phyloP scores from a whole-genome alignment of 2,329 filamentous ascomycete species.

The Macrophomina tecta region DNA sequence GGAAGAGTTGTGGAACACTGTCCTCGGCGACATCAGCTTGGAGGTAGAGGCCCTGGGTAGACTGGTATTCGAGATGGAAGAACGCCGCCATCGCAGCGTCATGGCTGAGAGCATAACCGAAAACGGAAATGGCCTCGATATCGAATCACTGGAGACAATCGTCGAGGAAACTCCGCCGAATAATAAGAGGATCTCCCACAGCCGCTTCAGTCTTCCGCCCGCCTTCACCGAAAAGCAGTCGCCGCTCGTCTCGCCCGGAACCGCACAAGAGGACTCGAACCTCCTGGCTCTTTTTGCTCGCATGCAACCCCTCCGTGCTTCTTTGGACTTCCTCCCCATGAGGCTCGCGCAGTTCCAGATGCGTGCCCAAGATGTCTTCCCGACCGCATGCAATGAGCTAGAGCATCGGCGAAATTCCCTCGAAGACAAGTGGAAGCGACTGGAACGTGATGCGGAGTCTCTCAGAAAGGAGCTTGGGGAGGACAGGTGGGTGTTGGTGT shows the following conservation, averaged over 20 bases:
- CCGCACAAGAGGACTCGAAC: conserved; percentile 80
- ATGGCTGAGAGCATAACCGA: conserved; percentile 67
- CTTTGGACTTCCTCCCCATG: conserved; percentile 95
- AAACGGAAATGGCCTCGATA: conserved; percentile 65
- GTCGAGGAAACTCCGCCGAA: conserved; percentile 78
- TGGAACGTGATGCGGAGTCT: conserved; percentile 89
- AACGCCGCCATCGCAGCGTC: conserved; percentile 83
- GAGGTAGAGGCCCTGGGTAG: conserved; percentile 82
- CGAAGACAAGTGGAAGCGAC: conserved; percentile 84
- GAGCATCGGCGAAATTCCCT: conserved; percentile 75
- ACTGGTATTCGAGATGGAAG: conserved; percentile 97
- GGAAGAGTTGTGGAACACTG: conserved; percentile 95
- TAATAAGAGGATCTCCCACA: conserved; percentile 62
- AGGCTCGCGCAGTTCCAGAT: conserved; percentile 83
- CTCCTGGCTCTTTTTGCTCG: conserved; percentile 89
- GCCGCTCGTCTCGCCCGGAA: conserved; percentile 64
- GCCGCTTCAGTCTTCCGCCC: conserved; percentile 70
- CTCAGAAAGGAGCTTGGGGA: conserved; percentile 89
- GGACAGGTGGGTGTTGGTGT: conserved; percentile 94
- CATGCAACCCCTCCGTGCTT: conserved; percentile 92
- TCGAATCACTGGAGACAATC: conserved; percentile 90
- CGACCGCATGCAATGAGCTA: conserved; percentile 88
- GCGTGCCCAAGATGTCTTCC: conserved; percentile 79
- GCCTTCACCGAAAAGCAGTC: conserved; percentile 59
- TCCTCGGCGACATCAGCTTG: conserved; percentile 88